Evolutionary conservation across 345 rosid genomes (phyloP).

Genomic region (Gossypium ekmanianum): DNA sequence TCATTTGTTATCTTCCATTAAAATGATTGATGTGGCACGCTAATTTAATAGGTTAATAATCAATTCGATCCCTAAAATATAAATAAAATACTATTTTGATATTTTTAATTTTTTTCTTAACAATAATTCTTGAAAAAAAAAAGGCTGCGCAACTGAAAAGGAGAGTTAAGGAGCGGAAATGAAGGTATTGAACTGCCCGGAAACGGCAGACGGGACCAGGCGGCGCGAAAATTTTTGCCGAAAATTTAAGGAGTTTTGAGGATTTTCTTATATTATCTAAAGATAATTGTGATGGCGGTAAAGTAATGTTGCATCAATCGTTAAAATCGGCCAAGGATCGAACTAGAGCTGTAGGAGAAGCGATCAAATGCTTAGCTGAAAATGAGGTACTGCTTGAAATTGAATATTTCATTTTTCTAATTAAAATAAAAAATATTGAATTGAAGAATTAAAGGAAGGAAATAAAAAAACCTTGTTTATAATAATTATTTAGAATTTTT

Average conservation of each 20-base stretch:
- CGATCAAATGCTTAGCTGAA: slow-evolving; percentile 53
- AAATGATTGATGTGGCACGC: too few species aligned
- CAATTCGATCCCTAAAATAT: too few species aligned
- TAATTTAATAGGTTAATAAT: too few species aligned
- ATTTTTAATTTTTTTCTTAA: too few species aligned
- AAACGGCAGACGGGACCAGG: not conserved
- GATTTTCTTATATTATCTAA: slow-evolving; percentile 50
- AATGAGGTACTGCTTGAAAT: slow-evolving; percentile 43
- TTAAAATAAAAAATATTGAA: too few species aligned
- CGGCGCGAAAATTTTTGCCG: slow-evolving; percentile 39
- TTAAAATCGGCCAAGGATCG: slow-evolving; percentile 53
- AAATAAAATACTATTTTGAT: too few species aligned
- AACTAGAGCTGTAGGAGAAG: slow-evolving; percentile 58
- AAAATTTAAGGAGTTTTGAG: slow-evolving; percentile 47
- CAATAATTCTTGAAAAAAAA: too few species aligned
- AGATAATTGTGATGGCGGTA: slow-evolving; percentile 24
- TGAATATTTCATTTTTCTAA: not conserved
- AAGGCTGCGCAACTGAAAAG: not conserved
- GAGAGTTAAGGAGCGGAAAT: slow-evolving; percentile 2
- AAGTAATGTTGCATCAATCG: slow-evolving; percentile 38
- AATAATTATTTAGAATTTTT: too few species aligned
- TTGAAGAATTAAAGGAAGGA: too few species aligned
- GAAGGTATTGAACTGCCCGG: not conserved
- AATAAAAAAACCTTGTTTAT: too few species aligned
- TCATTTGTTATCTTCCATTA: too few species aligned